Conservation (phyloP, 257 asterid genomes). For the Solanum megistacrolobum region DNA sequence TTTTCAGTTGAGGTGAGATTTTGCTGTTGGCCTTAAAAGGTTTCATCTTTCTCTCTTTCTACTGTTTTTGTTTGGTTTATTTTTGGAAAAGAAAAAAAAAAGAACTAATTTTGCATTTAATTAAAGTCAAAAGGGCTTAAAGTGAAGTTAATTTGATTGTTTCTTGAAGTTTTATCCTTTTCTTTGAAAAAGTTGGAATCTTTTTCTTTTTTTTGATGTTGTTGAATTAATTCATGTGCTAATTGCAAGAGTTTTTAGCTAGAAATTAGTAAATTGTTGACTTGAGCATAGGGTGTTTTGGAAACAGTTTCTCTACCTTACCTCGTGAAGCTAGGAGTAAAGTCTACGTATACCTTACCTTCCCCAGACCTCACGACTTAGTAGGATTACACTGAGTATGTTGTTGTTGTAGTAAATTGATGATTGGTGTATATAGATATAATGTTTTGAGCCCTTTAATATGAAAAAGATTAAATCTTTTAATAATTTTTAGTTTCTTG, state of each 20-base stretch:
- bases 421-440: neutral
- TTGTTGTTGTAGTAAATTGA: neutral
- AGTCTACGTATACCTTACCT: neutral
- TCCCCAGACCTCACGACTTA: neutral
- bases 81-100: neutral
- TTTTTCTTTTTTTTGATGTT: neutral
- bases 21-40: neutral
- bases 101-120: neutral
- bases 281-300: neutral
- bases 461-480: neutral
- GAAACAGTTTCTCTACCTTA: neutral
- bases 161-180: neutral
- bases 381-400: neutral
- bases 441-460: neutral
- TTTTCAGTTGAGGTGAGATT: neutral
- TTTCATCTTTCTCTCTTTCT: neutral
- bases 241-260: neutral
- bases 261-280: neutral
- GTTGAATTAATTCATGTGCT: neutral
- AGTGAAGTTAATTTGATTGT: neutral
- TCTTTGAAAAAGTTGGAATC: neutral
- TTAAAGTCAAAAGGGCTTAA: neutral
- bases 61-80: neutral
- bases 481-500: neutral
- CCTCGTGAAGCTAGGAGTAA: neutral